phyloP scores from a whole-genome alignment of 116 monocot species.

The Phalaenopsis hybrid region DNA sequence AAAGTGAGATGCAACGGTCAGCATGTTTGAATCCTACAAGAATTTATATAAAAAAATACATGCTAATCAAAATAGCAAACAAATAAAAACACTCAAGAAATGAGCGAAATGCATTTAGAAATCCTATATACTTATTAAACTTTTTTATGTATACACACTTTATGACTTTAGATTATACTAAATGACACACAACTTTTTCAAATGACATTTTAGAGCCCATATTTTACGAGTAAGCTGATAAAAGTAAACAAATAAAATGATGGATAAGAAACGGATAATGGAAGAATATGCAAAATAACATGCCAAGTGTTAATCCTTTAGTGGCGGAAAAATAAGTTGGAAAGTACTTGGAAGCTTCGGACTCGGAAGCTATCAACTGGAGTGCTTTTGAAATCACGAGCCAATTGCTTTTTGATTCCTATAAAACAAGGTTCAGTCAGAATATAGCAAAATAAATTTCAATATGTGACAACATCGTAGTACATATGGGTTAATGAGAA shows the following conservation, averaged over 20 bases:
- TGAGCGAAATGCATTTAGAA: neutral
- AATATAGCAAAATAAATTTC: conserved; percentile 1
- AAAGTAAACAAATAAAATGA: too few species aligned
- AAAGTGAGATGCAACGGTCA: conserved; percentile 3
- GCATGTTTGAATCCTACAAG: neutral
- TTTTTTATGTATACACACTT: neutral
- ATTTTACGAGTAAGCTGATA: too few species aligned
- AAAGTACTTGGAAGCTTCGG: conserved; percentile 71
- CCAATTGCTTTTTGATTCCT: conserved; percentile 94
- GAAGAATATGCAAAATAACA: too few species aligned
- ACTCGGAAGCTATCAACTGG: conserved; percentile 73
- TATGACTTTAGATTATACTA: neutral
- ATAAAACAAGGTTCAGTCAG: conserved; percentile 10
- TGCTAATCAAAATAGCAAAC: neutral
- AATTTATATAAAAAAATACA: neutral
- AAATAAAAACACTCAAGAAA: neutral
- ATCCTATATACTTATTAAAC: neutral
- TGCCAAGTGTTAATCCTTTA: too few species aligned
- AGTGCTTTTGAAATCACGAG: conserved; percentile 57
- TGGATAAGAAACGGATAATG: too few species aligned
- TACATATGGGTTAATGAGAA: conserved; percentile 2
- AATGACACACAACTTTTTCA: too few species aligned
- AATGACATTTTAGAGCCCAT: too few species aligned
- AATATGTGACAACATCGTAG: neutral
- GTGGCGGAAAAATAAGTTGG: neutral